A percentile compares a stretch with the other conserved stretches of the same genome.
These are phyloP conservation scores for Penicillium nucicola DNA, from an alignment of 495 filamentous ascomycete genomes.

Conservation along the genomic window DNA sequence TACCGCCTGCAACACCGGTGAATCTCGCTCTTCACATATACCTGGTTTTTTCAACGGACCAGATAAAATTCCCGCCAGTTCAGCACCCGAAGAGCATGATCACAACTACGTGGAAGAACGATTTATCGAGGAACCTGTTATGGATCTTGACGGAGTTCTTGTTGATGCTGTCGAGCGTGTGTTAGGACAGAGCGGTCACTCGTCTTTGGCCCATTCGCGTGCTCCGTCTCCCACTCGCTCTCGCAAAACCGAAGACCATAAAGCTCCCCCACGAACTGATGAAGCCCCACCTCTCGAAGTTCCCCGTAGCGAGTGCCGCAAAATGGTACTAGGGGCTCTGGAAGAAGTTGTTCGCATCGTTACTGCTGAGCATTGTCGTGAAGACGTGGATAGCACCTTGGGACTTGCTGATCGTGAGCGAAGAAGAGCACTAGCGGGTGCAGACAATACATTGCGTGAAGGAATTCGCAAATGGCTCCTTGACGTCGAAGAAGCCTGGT, in stretches of 20 bases:
- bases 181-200: constrained; percentile 55
- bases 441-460: constrained; percentile 59
- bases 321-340: constrained; percentile 59
- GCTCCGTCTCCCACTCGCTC: constrained; percentile 43
- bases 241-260: constrained; percentile 28
- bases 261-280: constrained; percentile 19
- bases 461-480: constrained; percentile 63
- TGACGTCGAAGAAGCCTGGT: constrained; percentile 54
- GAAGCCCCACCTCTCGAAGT: constrained; percentile 44
- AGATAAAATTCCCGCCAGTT: constrained; percentile 19
- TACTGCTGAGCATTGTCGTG: constrained; percentile 51
- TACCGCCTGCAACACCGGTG: constrained; percentile 23
- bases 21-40: constrained; percentile 33
- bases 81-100: constrained; percentile 18
- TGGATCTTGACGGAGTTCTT: constrained; percentile 69
- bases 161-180: constrained; percentile 76
- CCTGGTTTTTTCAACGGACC: constrained; percentile 30
- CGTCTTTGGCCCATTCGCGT: constrained; percentile 42
- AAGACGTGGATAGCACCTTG: constrained; percentile 37
- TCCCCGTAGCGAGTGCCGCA: constrained; percentile 57
- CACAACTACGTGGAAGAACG: constrained; percentile 54
- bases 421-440: constrained; percentile 31
- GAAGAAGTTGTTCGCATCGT: constrained; percentile 63
- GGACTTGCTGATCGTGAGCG: constrained; percentile 37
- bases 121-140: constrained; percentile 70